These are phyloP conservation scores for Amniculicola lignicola DNA, from an alignment of 495 filamentous ascomycete species.

Conservation along the genomic window DNA sequence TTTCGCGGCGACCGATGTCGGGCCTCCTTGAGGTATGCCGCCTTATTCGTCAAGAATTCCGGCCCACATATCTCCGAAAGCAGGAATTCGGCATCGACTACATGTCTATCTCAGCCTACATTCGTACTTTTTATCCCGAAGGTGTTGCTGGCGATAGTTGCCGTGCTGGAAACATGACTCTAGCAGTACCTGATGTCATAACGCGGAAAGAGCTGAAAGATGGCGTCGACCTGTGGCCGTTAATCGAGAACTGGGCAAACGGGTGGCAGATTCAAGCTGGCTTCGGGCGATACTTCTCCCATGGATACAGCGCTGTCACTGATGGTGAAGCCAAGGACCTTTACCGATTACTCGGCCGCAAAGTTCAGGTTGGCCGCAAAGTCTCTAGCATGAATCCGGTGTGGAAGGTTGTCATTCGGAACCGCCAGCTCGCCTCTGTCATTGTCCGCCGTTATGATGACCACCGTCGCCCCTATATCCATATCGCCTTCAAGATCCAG, in stretches of 20 bases:
- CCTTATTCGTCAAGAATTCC: not conserved
- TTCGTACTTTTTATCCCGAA: not conserved
- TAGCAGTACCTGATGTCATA: not conserved
- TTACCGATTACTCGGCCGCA: not conserved
- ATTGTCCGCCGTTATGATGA: not conserved
- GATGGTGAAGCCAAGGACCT: not conserved
- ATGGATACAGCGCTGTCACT: not conserved
- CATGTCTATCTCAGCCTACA: not conserved
- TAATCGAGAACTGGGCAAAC: not conserved
- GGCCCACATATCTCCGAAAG: not conserved
- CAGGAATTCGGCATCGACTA: not conserved
- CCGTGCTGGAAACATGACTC: not conserved
- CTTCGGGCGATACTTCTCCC: not conserved
- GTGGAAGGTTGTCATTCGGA: not conserved
- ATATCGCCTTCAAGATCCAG: not conserved
- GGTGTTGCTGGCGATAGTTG: not conserved
- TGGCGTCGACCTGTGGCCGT: not conserved
- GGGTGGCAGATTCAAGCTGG: not conserved
- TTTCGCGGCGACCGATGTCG: not conserved
- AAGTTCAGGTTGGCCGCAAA: not conserved
- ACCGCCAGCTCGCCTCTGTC: not conserved
- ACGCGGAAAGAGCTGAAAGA: not conserved
- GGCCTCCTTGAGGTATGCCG: not conserved
- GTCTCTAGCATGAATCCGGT: not conserved
- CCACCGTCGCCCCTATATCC: not conserved